These are phyloP conservation scores for Ammopiptanthus mongolicus DNA, from an alignment of 306 rosid species.

Conservation along the genomic window DNA sequence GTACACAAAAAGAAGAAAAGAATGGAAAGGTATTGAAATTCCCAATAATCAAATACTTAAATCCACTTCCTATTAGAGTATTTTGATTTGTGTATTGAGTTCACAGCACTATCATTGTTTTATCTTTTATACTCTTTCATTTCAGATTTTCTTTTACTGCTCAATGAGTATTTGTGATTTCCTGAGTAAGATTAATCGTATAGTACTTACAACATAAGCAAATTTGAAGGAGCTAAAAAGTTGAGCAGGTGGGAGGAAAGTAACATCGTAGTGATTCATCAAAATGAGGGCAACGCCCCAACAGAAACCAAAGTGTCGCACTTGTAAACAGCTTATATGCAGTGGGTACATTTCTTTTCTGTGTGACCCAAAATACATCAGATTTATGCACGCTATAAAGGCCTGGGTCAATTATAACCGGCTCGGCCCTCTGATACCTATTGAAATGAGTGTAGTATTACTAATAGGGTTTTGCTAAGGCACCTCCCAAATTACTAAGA, in stretches of 20 bases:
- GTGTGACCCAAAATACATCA: constrained; percentile 66
- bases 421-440: constrained; percentile 51
- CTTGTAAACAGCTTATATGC: constrained; percentile 79
- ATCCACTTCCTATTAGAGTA: neutral
- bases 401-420: constrained; percentile 48
- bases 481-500: too few species aligned
- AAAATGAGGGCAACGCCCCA: neutral
- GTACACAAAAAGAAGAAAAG: neutral
- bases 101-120: neutral
- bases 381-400: constrained; percentile 49
- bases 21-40: neutral
- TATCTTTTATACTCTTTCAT: neutral
- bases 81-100: neutral
- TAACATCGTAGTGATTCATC: neutral
- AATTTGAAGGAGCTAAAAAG: neutral
- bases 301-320: constrained; percentile 13
- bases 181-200: neutral
- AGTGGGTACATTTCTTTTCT: constrained; percentile 60
- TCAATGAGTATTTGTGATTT: neutral
- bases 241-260: neutral
- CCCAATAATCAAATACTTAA: neutral
- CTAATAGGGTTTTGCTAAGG: too few species aligned
- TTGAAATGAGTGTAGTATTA: neutral
- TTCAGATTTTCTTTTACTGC: neutral
- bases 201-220: neutral